phyloP scores from a whole-genome alignment of 371 early-diverging fungal species.

The Actinomortierella ambigua region DNA sequence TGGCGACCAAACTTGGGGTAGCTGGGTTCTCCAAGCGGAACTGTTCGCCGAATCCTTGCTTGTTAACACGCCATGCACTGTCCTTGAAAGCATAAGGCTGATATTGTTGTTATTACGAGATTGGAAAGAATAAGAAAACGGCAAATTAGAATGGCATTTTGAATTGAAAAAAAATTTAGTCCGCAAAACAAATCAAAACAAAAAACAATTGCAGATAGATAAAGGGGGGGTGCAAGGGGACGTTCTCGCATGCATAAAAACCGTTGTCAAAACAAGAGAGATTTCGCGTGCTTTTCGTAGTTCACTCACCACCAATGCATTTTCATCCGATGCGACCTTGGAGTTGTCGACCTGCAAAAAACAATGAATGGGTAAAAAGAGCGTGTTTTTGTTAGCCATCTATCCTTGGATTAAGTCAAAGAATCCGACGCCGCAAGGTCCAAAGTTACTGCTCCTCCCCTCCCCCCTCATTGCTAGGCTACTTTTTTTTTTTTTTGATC shows the following conservation, averaged over 20 bases:
- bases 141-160: too few species aligned
- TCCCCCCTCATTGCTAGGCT: neutral
- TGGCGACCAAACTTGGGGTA: slow-evolving; percentile 24
- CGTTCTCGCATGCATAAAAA: too few species aligned
- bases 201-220: too few species aligned
- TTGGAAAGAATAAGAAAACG: neutral
- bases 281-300: slow-evolving; percentile 40
- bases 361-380: neutral
- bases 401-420: too few species aligned
- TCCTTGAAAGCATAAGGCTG: slow-evolving; percentile 54
- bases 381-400: too few species aligned
- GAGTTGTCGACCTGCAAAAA: slow-evolving; percentile 39
- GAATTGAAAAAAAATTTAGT: too few species aligned
- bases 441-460: too few species aligned
- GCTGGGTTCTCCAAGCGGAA: slow-evolving; percentile 26
- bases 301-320: slow-evolving; percentile 47
- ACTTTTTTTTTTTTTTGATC: neutral
- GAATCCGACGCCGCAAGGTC: too few species aligned
- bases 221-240: too few species aligned
- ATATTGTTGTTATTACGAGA: neutral
- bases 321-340: slow-evolving; percentile 21
- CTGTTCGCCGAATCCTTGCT: slow-evolving; percentile 47
- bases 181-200: too few species aligned
- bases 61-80: slow-evolving; percentile 55
- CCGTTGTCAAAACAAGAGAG: neutral